Evolutionary conservation across 2,329 filamentous ascomycete genomes (phyloP), one percentile per base, ranked within the genome.

Genomic region (Aquanectria penicillioides): DNA sequence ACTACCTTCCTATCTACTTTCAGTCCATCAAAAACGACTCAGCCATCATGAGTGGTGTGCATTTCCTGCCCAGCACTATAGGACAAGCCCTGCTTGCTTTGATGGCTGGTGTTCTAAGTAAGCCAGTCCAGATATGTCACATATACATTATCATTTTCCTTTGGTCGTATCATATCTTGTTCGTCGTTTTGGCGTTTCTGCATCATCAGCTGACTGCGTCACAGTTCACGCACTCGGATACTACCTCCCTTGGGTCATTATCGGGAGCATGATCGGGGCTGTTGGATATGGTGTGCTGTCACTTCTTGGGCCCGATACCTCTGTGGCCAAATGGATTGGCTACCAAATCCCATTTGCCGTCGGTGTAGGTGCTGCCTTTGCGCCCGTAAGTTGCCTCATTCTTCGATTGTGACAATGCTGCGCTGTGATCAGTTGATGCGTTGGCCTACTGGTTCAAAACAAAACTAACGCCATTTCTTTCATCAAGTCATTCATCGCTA

Each of bases 1-100:
- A 56, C 18, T 70, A 67, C 41, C 51, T 69, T 5, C 62, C 68
- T 4, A 64, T 62, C 13, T 71, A 60, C 52, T 70, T 71, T 38
- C 67, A 69, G 49, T 57, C 58, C 2, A 54, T 71, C 23, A 49
- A 59, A 17, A 62, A 61, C 3, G 58, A 50, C 8, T 41, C 46
- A 1, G 52, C 69, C 2, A 9, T 66, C n/a, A 51, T 56, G 54
- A 70, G 66, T n/a, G 69, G 69, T 6, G 56, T 66, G 17, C 47
- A 64, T 25, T 40, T 64, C 15, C 44, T 66, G 11, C 43, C 64
- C 3, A 53, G 22, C 5, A 33, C 26, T 17, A n/a, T 52, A 10
- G 17, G 34, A 5, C 36, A 41, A 18, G 34, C 23, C 10, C 7
- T 22, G 10, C 23, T 52, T 17, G 23, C 48, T 5, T 13, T 52